phyloP scores from a whole-genome alignment of 257 asterid genomes.

The Solanum rostratum region DNA sequence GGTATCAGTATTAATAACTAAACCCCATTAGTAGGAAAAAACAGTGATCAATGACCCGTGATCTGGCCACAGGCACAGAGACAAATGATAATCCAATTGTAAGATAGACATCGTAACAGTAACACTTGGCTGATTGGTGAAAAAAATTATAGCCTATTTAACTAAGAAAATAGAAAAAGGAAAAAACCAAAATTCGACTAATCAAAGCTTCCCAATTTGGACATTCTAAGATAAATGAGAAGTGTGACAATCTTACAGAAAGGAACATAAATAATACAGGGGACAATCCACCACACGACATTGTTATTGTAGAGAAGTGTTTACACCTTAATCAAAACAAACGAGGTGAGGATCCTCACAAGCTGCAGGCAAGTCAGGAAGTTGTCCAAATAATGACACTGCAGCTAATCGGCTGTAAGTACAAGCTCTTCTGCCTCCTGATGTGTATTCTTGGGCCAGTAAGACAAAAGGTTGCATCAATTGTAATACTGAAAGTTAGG shows the following conservation, averaged over 20 bases:
- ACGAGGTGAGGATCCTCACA: neutral
- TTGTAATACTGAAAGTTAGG: neutral
- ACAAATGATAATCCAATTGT: neutral
- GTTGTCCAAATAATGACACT: neutral
- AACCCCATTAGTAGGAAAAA: neutral
- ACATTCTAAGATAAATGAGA: neutral
- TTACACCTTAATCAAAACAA: slow-evolving; percentile 3
- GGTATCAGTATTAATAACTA: neutral
- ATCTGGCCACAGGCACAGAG: neutral
- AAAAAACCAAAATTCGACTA: neutral
- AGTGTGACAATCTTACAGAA: neutral
- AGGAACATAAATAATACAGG: neutral
- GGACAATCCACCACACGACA: slow-evolving; percentile 1
- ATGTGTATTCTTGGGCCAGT: neutral
- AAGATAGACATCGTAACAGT: neutral
- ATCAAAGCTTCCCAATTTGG: slow-evolving; percentile 3
- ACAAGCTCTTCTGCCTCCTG: neutral
- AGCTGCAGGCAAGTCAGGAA: slow-evolving; percentile 1
- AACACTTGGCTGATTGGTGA: neutral
- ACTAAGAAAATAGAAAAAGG: neutral
- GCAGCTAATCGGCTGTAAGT: slow-evolving; percentile 7
- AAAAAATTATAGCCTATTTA: neutral
- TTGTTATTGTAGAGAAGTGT: slow-evolving; percentile 13
- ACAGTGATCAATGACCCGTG: neutral
- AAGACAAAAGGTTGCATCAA: neutral